A percentile compares a stretch with the other conserved stretches of the same genome.
These are phyloP conservation scores for Furcasterigmium sp. DNA, from an alignment of 2,329 filamentous ascomycete species.

Conservation along the genomic window DNA sequence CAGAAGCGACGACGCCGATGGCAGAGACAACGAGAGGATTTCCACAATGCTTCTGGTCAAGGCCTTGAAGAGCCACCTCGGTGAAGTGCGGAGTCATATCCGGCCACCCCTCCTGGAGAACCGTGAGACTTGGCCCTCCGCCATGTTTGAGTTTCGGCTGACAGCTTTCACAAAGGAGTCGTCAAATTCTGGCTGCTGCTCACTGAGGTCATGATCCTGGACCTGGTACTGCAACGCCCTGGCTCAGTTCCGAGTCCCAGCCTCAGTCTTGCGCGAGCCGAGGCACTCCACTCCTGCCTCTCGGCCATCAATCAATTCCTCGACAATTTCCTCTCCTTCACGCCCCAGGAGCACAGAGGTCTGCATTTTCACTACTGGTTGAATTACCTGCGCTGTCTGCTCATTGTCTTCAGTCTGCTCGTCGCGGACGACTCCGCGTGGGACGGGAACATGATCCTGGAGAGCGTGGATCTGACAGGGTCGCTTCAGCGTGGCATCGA, in stretches of 20 bases:
- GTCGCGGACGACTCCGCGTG: background rate
- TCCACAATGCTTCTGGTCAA: conserved; percentile 20
- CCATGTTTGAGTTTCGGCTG: background rate
- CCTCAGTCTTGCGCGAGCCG: background rate
- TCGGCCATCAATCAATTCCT: background rate
- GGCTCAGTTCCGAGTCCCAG: background rate
- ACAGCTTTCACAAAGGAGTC: conserved; percentile 18
- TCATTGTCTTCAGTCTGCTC: background rate
- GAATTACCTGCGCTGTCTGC: background rate
- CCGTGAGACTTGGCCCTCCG: conserved; percentile 16
- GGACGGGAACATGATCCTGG: background rate
- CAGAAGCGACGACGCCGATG: background rate
- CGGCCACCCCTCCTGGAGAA: conserved; percentile 17
- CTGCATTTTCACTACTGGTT: background rate
- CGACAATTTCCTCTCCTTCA: background rate
- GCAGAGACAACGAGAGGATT: background rate
- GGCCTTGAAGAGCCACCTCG: conserved; percentile 17
- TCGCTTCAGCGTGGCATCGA: background rate
- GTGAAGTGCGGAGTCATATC: conserved; percentile 15
- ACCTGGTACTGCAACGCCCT: conserved; percentile 18
- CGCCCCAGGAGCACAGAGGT: background rate
- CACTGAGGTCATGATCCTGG: conserved; percentile 28
- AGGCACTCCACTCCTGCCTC: background rate
- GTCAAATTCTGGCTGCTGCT: conserved; percentile 25
- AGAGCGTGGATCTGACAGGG: background rate